A percentile compares a stretch with the other conserved stretches of the same genome.
phyloP scores from a whole-genome alignment of 2,329 filamentous ascomycete species.

The Zymoseptoria passerinii region DNA sequence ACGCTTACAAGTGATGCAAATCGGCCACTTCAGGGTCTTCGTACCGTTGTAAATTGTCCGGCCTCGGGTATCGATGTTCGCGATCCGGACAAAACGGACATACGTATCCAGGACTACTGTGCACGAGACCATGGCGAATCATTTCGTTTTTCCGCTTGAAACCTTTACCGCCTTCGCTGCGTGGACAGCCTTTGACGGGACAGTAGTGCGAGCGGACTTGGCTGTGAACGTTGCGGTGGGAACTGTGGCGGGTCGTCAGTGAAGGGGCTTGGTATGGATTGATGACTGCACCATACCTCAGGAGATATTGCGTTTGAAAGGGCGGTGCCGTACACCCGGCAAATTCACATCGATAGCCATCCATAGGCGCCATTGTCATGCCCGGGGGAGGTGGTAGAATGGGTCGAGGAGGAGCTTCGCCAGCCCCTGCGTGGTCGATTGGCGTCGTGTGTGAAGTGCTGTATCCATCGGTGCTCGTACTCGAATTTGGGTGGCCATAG shows the following conservation, averaged over 20 bases:
- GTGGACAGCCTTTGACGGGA: slow-evolving; percentile 49
- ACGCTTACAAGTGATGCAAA: neutral
- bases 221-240: slow-evolving; percentile 63
- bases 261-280: no score
- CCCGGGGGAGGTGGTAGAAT: slow-evolving; percentile 15
- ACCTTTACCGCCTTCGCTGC: slow-evolving; percentile 54
- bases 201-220: slow-evolving; percentile 57
- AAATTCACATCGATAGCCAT: slow-evolving; percentile 51
- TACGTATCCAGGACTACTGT: slow-evolving; percentile 88
- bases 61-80: slow-evolving; percentile 88
- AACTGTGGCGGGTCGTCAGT: slow-evolving; percentile 35
- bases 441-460: slow-evolving; percentile 32
- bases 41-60: slow-evolving; percentile 91
- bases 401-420: neutral
- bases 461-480: slow-evolving; percentile 27
- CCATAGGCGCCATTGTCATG: slow-evolving; percentile 24
- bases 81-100: slow-evolving; percentile 93
- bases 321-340: slow-evolving; percentile 61
- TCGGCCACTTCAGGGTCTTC: slow-evolving; percentile 18
- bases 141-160: slow-evolving; percentile 65
- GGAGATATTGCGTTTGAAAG: slow-evolving; percentile 68
- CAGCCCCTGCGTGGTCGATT: slow-evolving; percentile 26
- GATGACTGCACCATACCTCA: slow-evolving; percentile 48
- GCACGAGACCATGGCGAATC: slow-evolving; percentile 75
- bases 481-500: slow-evolving; percentile 17